These are phyloP conservation scores for Striga asiatica DNA, from an alignment of 257 asterid species.

Conservation along the genomic window DNA sequence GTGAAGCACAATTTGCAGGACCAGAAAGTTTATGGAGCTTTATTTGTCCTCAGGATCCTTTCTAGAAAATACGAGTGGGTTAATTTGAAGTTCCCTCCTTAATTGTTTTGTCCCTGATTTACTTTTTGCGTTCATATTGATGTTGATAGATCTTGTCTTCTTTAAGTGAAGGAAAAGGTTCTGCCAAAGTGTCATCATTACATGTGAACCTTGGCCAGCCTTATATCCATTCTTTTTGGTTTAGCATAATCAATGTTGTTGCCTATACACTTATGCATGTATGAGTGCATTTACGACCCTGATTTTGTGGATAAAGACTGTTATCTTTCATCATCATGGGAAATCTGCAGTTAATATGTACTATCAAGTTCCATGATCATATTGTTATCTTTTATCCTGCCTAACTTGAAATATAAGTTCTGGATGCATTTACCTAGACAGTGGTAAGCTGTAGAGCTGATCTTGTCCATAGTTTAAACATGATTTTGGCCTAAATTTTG, in stretches of 20 bases:
- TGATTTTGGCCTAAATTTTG: not conserved
- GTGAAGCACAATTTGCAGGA: conserved; percentile 79
- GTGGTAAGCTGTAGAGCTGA: not conserved
- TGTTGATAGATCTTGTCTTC: not conserved
- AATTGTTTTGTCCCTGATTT: not conserved
- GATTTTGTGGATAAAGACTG: not conserved
- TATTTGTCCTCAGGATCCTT: conserved; percentile 81
- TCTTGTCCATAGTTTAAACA: not conserved
- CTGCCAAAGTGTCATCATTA: not conserved
- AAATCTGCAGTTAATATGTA: not conserved
- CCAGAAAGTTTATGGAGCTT: conserved; percentile 86
- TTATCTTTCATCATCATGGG: not conserved
- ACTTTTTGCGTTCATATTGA: not conserved
- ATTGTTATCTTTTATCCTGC: not conserved
- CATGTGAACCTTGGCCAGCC: not conserved
- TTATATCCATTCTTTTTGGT: not conserved
- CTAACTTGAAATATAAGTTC: not conserved
- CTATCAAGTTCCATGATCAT: not conserved
- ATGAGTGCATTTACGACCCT: not conserved
- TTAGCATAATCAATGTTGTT: not conserved
- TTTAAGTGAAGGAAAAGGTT: not conserved
- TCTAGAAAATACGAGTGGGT: conserved; percentile 96
- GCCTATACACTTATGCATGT: conserved; percentile 4
- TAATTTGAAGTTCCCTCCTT: conserved; percentile 7
- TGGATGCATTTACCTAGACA: not conserved